phyloP scores from a whole-genome alignment of 768 basidiomycete species.

The Lyophyllum semitale region DNA sequence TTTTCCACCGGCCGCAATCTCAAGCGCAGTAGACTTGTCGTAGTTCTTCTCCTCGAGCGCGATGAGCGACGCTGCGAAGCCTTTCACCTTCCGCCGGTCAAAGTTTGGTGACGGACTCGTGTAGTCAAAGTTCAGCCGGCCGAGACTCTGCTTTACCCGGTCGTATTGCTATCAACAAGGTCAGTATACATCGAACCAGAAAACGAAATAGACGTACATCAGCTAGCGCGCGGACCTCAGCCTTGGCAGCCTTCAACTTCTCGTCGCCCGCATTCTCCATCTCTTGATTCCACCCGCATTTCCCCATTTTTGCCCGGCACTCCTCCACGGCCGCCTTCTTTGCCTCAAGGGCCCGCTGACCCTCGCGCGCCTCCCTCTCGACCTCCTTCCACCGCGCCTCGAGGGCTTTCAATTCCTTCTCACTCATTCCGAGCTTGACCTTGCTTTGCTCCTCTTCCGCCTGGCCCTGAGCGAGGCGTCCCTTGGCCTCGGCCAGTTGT shows the following conservation, averaged over 20 bases:
- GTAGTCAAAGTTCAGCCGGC: constrained; percentile 84
- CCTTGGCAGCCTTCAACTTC: constrained; percentile 52
- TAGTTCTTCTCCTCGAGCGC: constrained; percentile 69
- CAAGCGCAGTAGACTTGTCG: constrained; percentile 85
- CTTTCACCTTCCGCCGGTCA: constrained; percentile 85
- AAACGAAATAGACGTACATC: constrained; percentile 52
- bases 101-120: constrained; percentile 75
- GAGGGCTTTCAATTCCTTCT: constrained; percentile 78
- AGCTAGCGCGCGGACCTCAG: constrained; percentile 53
- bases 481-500: constrained; percentile 85
- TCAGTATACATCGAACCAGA: constrained; percentile 8
- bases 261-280: constrained; percentile 63
- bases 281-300: constrained; percentile 76
- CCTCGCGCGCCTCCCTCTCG: constrained; percentile 80
- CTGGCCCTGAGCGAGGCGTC: constrained; percentile 69
- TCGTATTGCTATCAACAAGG: constrained; percentile 60
- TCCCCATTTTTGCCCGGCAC: constrained; percentile 50
- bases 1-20: constrained; percentile 87
- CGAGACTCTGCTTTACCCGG: constrained; percentile 60
- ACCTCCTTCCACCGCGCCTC: constrained; percentile 82
- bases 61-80: constrained; percentile 89
- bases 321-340: constrained; percentile 61
- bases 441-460: constrained; percentile 86
- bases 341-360: constrained; percentile 64
- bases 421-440: constrained; percentile 71